Conservation (phyloP, 2,329 filamentous ascomycete genomes). For the Pseudogymnoascus sp. region DNA sequence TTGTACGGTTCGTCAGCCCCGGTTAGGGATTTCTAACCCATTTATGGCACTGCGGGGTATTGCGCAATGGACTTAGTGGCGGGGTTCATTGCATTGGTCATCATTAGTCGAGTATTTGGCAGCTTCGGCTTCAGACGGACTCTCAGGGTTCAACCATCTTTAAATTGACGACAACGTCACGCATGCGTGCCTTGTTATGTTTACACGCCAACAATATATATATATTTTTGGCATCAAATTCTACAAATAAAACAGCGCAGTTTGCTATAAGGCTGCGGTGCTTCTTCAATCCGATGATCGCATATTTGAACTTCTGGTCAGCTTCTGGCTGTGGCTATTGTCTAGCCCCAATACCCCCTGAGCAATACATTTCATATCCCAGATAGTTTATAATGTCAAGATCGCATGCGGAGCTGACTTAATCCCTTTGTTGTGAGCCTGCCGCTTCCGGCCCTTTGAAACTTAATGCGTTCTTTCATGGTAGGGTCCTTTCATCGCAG, state of each 20-base stretch:
- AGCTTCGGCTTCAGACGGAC: neutral
- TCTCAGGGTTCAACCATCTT: neutral
- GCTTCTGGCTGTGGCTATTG: neutral
- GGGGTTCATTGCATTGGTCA: constrained; percentile 2
- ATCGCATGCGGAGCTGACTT: neutral
- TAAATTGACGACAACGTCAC: neutral
- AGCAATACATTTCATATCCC: neutral
- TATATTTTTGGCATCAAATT: neutral
- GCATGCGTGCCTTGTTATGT: neutral
- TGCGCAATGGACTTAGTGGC: neutral
- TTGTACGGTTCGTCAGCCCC: neutral
- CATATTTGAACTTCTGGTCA: neutral
- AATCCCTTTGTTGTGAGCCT: neutral
- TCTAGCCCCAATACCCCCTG: neutral
- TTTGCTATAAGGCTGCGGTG: neutral
- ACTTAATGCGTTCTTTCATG: neutral
- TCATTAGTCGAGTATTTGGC: neutral
- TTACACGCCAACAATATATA: neutral
- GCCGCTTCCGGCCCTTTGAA: neutral
- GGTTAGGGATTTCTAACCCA: neutral
- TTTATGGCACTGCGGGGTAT: neutral
- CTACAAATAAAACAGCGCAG: neutral
- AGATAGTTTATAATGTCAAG: neutral
- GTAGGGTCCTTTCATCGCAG: neutral
- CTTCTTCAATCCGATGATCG: neutral